Conservation (phyloP, 495 filamentous ascomycete genomes). For the Delitschia confertaspora region DNA sequence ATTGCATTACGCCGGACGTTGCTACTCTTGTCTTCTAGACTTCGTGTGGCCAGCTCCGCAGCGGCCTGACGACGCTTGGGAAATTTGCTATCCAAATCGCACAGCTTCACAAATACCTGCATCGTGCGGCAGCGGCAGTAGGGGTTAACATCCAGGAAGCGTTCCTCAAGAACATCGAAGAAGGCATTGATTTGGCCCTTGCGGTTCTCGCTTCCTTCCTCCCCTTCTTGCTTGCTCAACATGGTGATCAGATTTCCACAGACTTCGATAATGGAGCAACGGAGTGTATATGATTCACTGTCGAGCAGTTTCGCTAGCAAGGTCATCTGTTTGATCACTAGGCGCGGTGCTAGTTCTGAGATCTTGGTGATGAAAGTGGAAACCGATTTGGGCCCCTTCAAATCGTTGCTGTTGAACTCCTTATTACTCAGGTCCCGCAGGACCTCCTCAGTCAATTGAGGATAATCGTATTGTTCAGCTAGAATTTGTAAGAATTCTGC, state of each 20-base stretch:
- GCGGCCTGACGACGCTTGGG: slow-evolving; percentile 81
- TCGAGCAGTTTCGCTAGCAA: slow-evolving; percentile 87
- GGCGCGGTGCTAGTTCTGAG: slow-evolving; percentile 85
- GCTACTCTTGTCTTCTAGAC: slow-evolving; percentile 95
- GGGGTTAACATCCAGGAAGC: slow-evolving; percentile 93
- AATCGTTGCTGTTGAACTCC: slow-evolving; percentile 95
- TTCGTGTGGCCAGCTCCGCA: slow-evolving; percentile 75
- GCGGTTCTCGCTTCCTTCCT: slow-evolving; percentile 75
- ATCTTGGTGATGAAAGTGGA: slow-evolving; percentile 90
- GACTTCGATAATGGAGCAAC: slow-evolving; percentile 92
- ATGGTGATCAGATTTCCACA: slow-evolving; percentile 93
- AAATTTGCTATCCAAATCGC: slow-evolving; percentile 88
- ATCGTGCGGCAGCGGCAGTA: slow-evolving; percentile 90
- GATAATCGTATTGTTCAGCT: slow-evolving; percentile 94
- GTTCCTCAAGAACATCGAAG: slow-evolving; percentile 91
- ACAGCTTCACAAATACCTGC: slow-evolving; percentile 86
- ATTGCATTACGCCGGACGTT: slow-evolving; percentile 93
- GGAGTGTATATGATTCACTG: slow-evolving; percentile 92
- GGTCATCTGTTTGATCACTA: slow-evolving; percentile 97
- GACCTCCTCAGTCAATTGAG: slow-evolving; percentile 89
- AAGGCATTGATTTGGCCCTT: slow-evolving; percentile 92
- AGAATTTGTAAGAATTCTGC: slow-evolving; percentile 96
- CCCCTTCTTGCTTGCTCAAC: slow-evolving; percentile 70
- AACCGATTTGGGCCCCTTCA: slow-evolving; percentile 91
- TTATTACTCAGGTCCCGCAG: slow-evolving; percentile 89